Evolutionary conservation across 2,329 filamentous ascomycete species (phyloP).

Genomic region (Ophiostoma ulmi): DNA sequence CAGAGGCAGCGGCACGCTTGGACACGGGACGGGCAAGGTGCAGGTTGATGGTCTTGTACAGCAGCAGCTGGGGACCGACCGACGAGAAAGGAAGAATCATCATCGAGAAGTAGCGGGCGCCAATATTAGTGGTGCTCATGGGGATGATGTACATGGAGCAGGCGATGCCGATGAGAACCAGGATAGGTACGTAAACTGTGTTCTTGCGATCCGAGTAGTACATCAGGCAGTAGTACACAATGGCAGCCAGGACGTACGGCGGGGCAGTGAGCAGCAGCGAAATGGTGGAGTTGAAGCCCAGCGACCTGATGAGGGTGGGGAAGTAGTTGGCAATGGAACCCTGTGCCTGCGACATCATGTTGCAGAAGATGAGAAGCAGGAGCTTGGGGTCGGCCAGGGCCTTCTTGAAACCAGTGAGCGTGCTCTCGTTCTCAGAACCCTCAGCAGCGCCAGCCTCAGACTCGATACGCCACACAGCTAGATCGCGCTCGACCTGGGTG

Average conservation of each 20-base stretch:
- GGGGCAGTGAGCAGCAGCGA: slow-evolving; percentile 37
- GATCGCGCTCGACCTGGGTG: slow-evolving; percentile 27
- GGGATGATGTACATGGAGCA: slow-evolving; percentile 32
- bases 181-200: slow-evolving; percentile 33
- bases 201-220: slow-evolving; percentile 36
- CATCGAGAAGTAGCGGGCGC: slow-evolving; percentile 41
- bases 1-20: slow-evolving; percentile 40
- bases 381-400: slow-evolving; percentile 22
- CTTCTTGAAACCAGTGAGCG: slow-evolving; percentile 26
- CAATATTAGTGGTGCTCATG: slow-evolving; percentile 35
- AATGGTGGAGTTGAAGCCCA: slow-evolving; percentile 36
- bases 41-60: slow-evolving; percentile 37
- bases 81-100: slow-evolving; percentile 39
- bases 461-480: slow-evolving; percentile 31
- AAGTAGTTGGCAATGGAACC: slow-evolving; percentile 35
- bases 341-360: slow-evolving; percentile 34
- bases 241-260: slow-evolving; percentile 32
- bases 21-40: slow-evolving; percentile 38
- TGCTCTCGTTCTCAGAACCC: slow-evolving; percentile 34
- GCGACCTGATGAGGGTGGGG: slow-evolving; percentile 34
- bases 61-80: slow-evolving; percentile 38
- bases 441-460: slow-evolving; percentile 38
- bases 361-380: slow-evolving; percentile 26
- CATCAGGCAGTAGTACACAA: slow-evolving; percentile 34
- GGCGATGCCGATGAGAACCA: slow-evolving; percentile 24